phyloP scores from a whole-genome alignment of 148 eudicot species.

The Silene uniflora region DNA sequence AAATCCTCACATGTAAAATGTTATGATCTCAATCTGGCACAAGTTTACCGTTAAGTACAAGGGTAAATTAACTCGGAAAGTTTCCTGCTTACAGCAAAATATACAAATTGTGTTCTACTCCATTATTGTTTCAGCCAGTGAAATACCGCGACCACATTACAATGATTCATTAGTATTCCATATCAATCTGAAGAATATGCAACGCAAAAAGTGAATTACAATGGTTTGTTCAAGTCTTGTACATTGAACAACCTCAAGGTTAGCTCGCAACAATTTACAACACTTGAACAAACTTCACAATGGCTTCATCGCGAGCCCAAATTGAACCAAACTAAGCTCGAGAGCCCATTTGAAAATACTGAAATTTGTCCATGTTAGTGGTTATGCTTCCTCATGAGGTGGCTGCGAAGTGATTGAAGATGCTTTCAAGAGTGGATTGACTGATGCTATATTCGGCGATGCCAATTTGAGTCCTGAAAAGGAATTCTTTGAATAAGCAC shows the following conservation, averaged over 20 bases:
- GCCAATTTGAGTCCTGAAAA: slow-evolving; percentile 55
- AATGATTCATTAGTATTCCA: not conserved
- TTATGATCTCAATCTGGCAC: not conserved
- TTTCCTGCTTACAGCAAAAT: not conserved
- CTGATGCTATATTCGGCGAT: slow-evolving; percentile 94
- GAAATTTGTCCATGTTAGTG: not conserved
- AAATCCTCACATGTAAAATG: not conserved
- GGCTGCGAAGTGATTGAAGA: slow-evolving; percentile 93
- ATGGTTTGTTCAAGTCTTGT: too few relatives aligned
- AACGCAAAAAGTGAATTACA: not conserved
- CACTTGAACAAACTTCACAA: slow-evolving; percentile 3
- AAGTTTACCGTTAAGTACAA: not conserved
- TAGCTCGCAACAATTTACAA: not conserved
- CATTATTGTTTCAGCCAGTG: not conserved
- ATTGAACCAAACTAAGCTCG: slow-evolving; percentile 1
- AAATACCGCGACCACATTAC: not conserved
- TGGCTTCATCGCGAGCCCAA: not conserved
- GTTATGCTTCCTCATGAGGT: slow-evolving; percentile 42
- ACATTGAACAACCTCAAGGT: too few relatives aligned
- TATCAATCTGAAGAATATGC: not conserved
- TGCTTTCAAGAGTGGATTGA: slow-evolving; percentile 93
- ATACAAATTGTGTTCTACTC: not conserved
- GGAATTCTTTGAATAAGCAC: not conserved
- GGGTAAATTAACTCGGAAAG: not conserved
- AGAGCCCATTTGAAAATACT: not conserved